Base-by-base conservation (phyloP, 1,139 yeast genomes). In the Kodamaea ohmeri region DNA sequence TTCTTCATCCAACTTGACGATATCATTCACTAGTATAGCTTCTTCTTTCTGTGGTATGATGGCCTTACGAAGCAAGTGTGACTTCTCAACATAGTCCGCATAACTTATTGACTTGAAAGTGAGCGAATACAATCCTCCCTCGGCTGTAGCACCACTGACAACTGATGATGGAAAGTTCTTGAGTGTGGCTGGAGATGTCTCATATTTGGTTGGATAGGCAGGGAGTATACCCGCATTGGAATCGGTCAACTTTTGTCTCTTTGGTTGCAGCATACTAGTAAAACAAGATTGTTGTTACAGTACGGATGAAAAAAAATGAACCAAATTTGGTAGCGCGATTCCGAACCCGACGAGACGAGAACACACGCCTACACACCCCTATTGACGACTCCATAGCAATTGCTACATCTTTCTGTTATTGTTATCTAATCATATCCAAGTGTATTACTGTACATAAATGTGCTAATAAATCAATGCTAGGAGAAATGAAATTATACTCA, bases 51-150 rank as follows among this genome's bases (percentile, higher is more conserved):
- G 32, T 15, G 39, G 38, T 5, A 46, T 34, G 12, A 49, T 31
- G 1, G 46, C 35, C 9, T 39, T 36, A 18, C 48, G 44, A 51
- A 68, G 58, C 50, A 63, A 52, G 37, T 67, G 71, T 34, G 58
- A 49, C 37, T 61, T 64, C 40, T 71, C 75, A 15, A 67, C 65
- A 27, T 61, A 60, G 37, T 58, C 55, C 15, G 65, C 65, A 40
- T 69, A 65, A 17, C 60, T 65, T 15, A 69, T 56, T 1, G 75
- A 64, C 45, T 71, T 71, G 49, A 66, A 68, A 0, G 76, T 68
- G 39, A 71, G 56, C 3, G 73, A 65, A 30, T 60, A 61, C 24
- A 71, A 55, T n/a, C 76, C 76, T 8, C 71, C 72, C 46, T 70
- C 72, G 12, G 55, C 56, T 0, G 75, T 67, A n/a, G 65, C 54